These are phyloP conservation scores for Rhizophagus prolifer DNA, from an alignment of 192 early-diverging fungal genomes.

Conservation along the genomic window DNA sequence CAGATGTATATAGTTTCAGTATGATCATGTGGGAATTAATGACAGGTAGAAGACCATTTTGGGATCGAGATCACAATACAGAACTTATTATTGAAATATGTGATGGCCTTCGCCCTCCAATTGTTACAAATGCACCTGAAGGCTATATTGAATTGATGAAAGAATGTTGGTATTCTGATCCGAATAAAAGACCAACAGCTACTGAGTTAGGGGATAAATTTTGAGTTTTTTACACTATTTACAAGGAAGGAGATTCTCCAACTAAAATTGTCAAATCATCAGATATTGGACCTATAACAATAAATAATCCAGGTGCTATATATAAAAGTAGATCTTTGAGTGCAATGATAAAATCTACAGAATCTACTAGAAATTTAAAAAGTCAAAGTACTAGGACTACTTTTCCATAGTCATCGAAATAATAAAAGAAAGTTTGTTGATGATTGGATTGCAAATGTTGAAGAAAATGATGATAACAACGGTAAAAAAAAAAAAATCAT, in stretches of 20 bases:
- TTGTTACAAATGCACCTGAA: neutral
- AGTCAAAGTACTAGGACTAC: no score
- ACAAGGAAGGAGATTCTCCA: no score
- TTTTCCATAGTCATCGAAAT: no score
- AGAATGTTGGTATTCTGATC: neutral
- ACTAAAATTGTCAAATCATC: no score
- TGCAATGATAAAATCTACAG: neutral
- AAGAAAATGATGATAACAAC: no score
- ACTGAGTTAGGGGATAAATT: neutral
- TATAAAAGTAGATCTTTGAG: neutral
- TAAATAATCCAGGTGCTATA: neutral
- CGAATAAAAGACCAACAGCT: neutral
- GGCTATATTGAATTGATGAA: neutral
- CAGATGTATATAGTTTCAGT: no score
- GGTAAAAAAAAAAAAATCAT: no score
- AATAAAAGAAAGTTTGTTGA: no score
- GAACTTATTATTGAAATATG: neutral
- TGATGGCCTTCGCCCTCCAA: neutral
- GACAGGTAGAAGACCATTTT: no score
- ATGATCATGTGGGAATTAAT: neutral
- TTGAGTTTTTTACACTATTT: no score
- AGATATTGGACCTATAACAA: neutral
- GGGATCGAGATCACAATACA: neutral
- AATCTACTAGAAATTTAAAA: no score
- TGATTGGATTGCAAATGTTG: no score